phyloP scores from a whole-genome alignment of 1,139 yeast genomes.

The Taphrina pruni region DNA sequence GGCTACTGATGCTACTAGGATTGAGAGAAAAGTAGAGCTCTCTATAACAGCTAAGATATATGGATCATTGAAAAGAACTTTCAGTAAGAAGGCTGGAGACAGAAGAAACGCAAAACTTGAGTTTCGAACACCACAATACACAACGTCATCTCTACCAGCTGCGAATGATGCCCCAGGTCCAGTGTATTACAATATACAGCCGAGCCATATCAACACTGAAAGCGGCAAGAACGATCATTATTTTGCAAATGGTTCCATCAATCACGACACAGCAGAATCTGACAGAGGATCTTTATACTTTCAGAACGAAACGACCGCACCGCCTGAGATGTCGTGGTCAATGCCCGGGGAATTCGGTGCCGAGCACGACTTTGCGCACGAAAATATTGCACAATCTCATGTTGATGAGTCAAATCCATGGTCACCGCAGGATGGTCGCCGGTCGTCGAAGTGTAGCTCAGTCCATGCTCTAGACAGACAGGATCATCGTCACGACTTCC shows the following conservation, averaged over 20 bases:
- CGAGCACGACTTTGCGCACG: too few relatives aligned
- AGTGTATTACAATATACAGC: background rate
- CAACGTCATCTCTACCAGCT: background rate
- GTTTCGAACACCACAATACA: background rate
- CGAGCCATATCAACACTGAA: too few relatives aligned
- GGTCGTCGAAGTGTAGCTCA: background rate
- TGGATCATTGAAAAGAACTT: slow-evolving; percentile 6
- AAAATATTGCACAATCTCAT: background rate
- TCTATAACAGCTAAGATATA: slow-evolving; percentile 1
- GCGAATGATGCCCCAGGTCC: background rate
- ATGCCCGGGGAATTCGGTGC: too few relatives aligned
- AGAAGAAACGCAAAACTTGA: background rate
- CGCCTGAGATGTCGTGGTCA: too few relatives aligned
- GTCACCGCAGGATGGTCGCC: background rate
- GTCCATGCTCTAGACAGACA: too few relatives aligned
- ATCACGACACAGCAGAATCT: too few relatives aligned
- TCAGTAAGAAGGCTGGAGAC: slow-evolving; percentile 11
- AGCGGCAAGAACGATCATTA: too few relatives aligned
- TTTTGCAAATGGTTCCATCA: too few relatives aligned
- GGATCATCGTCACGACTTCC: too few relatives aligned
- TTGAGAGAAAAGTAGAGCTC: background rate
- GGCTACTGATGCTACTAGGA: background rate
- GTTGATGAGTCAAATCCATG: background rate
- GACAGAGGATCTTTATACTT: too few relatives aligned
- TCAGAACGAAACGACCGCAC: too few relatives aligned